Conservation (phyloP, 305 asterid genomes). For the Fraxinus velutina region DNA sequence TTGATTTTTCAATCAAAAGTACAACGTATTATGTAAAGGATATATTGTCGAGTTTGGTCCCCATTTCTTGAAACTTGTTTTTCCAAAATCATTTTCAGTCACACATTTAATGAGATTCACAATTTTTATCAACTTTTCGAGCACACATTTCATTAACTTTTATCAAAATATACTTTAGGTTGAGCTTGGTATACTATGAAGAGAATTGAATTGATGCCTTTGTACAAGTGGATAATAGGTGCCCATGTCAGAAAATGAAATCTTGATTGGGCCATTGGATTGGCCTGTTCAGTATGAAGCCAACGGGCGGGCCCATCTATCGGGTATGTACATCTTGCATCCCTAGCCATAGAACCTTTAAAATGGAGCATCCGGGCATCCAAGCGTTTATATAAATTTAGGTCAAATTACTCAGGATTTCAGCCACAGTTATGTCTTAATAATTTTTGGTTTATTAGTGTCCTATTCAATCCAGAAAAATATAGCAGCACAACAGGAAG, state of each 20-base stretch:
- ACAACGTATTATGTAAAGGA: not conserved
- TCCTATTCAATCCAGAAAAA: slow-evolving; percentile 27
- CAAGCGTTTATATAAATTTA: not conserved
- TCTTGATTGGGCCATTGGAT: not conserved
- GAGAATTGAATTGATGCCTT: not conserved
- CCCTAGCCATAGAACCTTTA: not conserved
- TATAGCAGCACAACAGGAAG: slow-evolving; percentile 30
- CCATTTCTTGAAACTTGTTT: not conserved
- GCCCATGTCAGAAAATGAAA: not conserved
- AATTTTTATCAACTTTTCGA: too few relatives aligned
- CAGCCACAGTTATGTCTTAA: slow-evolving; percentile 14
- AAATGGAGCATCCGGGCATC: not conserved
- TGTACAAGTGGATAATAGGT: not conserved
- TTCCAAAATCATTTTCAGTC: not conserved
- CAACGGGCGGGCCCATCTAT: not conserved
- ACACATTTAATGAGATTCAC: not conserved
- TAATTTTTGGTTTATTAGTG: slow-evolving; percentile 25
- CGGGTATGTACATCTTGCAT: not conserved
- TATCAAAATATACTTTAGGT: too few relatives aligned
- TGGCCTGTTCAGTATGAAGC: not conserved
- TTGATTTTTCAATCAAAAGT: too few relatives aligned
- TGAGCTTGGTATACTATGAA: too few relatives aligned
- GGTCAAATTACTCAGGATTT: not conserved
- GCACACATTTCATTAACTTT: too few relatives aligned
- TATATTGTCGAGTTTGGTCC: not conserved